phyloP scores from a whole-genome alignment of 2,329 filamentous ascomycete genomes.

The Beauveria sp. region DNA sequence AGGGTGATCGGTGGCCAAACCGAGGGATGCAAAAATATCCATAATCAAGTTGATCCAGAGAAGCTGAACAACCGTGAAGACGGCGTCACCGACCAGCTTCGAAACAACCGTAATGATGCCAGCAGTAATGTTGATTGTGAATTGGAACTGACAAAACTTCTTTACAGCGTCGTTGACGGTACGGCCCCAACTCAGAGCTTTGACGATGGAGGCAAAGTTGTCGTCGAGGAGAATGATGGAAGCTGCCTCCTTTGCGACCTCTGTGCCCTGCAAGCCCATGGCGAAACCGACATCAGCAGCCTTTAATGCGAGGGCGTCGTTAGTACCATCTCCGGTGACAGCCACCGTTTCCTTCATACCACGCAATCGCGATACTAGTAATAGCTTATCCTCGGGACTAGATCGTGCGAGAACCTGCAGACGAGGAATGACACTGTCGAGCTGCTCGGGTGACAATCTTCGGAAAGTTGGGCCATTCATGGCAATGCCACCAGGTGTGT shows the following conservation, averaged over 20 bases:
- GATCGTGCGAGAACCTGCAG: conserved; percentile 62
- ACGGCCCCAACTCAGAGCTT: conserved; percentile 54
- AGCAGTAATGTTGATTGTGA: conserved; percentile 56
- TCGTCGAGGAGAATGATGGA: conserved; percentile 56
- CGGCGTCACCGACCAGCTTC: conserved; percentile 42
- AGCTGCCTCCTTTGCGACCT: conserved; percentile 55
- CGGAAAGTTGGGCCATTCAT: conserved; percentile 50
- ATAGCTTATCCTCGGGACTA: conserved; percentile 61
- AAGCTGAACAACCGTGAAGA: conserved; percentile 50
- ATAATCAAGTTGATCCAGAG: conserved; percentile 56
- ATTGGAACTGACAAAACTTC: conserved; percentile 51
- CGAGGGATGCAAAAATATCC: conserved; percentile 50
- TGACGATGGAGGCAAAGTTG: conserved; percentile 57
- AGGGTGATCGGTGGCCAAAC: conserved; percentile 34
- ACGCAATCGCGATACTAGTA: conserved; percentile 56
- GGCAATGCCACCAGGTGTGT: conserved; percentile 49
- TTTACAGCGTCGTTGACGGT: conserved; percentile 57
- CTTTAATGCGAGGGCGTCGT: conserved; percentile 59
- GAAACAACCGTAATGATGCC: conserved; percentile 51
- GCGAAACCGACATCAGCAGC: conserved; percentile 60
- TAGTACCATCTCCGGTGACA: conserved; percentile 60
- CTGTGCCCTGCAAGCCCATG: conserved; percentile 60
- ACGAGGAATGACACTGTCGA: conserved; percentile 47
- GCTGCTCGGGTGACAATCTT: conserved; percentile 41
- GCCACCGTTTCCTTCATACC: conserved; percentile 59